A percentile compares a stretch with the other conserved stretches of the same genome.
These are phyloP conservation scores for Durotheca rogersii DNA, from an alignment of 495 filamentous ascomycete genomes.

Conservation along the genomic window DNA sequence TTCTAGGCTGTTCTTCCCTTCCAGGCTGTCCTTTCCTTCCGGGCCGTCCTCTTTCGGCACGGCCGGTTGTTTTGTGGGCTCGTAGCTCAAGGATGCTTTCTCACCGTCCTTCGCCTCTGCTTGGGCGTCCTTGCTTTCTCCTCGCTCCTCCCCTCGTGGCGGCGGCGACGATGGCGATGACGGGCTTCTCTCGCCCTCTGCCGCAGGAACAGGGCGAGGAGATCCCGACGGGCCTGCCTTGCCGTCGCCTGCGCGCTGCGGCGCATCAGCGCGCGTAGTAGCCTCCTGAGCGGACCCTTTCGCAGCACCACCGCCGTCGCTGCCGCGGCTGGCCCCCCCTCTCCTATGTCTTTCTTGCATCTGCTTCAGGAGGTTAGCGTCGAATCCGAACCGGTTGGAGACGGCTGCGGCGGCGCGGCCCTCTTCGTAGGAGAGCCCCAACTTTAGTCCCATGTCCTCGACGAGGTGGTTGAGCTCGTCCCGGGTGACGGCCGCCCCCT, in stretches of 20 bases:
- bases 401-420: conserved; percentile 13
- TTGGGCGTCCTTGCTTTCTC: too few relatives aligned
- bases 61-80: too few relatives aligned
- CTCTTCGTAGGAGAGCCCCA: conserved; percentile 41
- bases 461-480: conserved; percentile 40
- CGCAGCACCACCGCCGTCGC: not conserved
- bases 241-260: conserved; percentile 9
- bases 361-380: conserved; percentile 30
- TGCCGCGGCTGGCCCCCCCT: too few relatives aligned
- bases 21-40: too few relatives aligned
- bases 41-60: too few relatives aligned
- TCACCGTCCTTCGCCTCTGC: too few relatives aligned
- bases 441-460: conserved; percentile 38
- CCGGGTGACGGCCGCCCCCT: conserved; percentile 22
- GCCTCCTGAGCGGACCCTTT: not conserved
- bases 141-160: too few relatives aligned
- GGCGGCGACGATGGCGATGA: too few relatives aligned
- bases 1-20: too few relatives aligned
- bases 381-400: too few relatives aligned
- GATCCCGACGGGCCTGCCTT: not conserved
- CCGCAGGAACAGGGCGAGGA: not conserved
- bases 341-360: conserved; percentile 5
- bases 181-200: not conserved
- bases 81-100: too few relatives aligned
- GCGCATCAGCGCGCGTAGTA: conserved; percentile 11